Percentiles rank a stretch among this genome's conserved stretches.
Conservation (phyloP, 164 flowering plant genomes). For the Echeveria elegans region DNA sequence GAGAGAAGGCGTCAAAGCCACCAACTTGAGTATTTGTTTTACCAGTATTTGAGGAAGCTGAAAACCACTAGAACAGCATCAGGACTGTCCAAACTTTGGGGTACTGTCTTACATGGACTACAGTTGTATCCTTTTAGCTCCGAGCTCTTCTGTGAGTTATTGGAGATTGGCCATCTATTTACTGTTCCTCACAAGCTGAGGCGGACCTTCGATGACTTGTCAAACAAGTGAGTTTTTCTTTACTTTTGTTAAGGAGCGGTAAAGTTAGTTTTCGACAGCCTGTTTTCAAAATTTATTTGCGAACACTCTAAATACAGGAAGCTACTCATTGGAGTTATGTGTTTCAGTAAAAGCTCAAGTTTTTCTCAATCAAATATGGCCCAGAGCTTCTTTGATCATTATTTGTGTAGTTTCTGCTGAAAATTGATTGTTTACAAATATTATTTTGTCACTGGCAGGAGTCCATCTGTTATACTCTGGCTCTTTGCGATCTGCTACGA, state of each 20-base stretch:
- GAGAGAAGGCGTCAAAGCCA: constrained; percentile 68
- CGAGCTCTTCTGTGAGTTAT: constrained; percentile 39
- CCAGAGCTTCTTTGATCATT: background rate
- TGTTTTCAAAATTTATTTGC: too few species aligned
- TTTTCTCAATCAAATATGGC: too few species aligned
- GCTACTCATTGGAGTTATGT: background rate
- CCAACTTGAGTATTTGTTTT: constrained; percentile 64
- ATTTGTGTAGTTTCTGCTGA: background rate
- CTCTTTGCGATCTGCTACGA: constrained; percentile 68
- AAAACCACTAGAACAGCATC: constrained; percentile 33
- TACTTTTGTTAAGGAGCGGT: background rate
- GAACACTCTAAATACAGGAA: background rate
- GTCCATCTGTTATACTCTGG: constrained; percentile 60
- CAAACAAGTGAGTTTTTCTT: constrained; percentile 43
- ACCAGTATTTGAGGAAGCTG: constrained; percentile 50
- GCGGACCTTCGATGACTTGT: constrained; percentile 57
- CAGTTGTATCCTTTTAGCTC: constrained; percentile 71
- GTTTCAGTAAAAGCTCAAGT: background rate
- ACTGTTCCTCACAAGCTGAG: constrained; percentile 74
- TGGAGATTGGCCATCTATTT: constrained; percentile 47
- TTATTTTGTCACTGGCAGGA: constrained; percentile 34
- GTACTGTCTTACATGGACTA: constrained; percentile 50
- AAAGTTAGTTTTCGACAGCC: too few species aligned
- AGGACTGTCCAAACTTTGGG: constrained; percentile 43
- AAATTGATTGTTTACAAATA: background rate